phyloP scores from a whole-genome alignment of 805 yeast species.

The Isabelozyma pseudorhagii region DNA sequence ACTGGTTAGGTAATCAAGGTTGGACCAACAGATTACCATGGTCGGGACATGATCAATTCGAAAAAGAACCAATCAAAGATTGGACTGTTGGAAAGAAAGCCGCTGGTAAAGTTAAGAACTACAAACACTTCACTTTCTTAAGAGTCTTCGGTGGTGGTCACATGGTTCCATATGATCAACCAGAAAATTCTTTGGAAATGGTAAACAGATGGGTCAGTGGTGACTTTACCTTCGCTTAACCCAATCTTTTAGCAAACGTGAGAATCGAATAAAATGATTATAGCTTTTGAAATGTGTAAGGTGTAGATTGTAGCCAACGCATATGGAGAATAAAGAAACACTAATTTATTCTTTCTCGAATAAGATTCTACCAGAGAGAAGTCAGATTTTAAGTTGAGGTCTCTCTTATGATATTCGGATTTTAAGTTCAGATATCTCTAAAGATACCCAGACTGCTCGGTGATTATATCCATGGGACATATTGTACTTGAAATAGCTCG shows the following conservation, averaged over 20 bases:
- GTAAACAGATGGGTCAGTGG: constrained; percentile 82
- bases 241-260: too few species aligned
- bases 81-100: constrained; percentile 39
- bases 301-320: too few species aligned
- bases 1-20: constrained; percentile 87
- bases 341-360: too few species aligned
- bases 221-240: constrained; percentile 22
- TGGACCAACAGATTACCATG: constrained; percentile 73
- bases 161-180: constrained; percentile 93
- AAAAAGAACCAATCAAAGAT: constrained; percentile 34
- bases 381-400: neutral
- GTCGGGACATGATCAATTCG: constrained; percentile 52
- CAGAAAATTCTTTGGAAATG: constrained; percentile 73
- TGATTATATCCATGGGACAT: too few species aligned
- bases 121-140: constrained; percentile 71
- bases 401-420: neutral
- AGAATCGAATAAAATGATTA: too few species aligned
- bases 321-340: too few species aligned
- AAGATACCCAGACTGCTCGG: neutral
- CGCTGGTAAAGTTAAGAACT: constrained; percentile 75
- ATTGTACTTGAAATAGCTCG: too few species aligned
- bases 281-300: too few species aligned
- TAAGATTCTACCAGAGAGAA: too few species aligned
- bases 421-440: too few species aligned
- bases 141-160: constrained; percentile 90